phyloP scores from a whole-genome alignment of 176 grass and related monocot genomes.

The Poa pratensis region DNA sequence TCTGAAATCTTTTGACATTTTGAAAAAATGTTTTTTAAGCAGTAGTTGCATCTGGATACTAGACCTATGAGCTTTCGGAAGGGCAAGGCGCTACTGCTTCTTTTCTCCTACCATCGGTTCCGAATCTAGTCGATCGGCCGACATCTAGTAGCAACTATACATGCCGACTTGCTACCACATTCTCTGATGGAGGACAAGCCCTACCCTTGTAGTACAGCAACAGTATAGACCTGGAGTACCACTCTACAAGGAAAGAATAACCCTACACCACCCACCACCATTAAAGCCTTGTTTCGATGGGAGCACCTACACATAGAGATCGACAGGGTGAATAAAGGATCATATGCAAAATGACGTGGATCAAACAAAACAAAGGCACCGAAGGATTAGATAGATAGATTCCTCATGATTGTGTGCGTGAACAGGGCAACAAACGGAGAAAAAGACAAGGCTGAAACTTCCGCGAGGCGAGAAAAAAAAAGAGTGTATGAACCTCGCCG shows the following conservation, averaged over 20 bases:
- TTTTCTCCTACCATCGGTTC: background rate
- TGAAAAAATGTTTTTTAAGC: too few relatives aligned
- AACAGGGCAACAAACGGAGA: slow-evolving; percentile 3
- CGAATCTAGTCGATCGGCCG: background rate
- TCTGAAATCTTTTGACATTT: too few relatives aligned
- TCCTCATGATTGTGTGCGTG: slow-evolving; percentile 46
- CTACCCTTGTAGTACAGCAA: background rate
- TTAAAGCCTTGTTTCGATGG: slow-evolving; percentile 31
- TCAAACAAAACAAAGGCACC: slow-evolving; percentile 44
- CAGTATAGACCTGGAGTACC: slow-evolving; percentile 5
- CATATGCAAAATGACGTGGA: slow-evolving; percentile 48
- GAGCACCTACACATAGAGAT: slow-evolving; percentile 19
- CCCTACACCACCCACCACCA: slow-evolving; percentile 42
- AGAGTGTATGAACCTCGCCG: background rate
- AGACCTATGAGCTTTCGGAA: too few relatives aligned
- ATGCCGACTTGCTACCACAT: background rate
- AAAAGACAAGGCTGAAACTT: slow-evolving; percentile 26
- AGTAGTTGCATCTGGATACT: too few relatives aligned
- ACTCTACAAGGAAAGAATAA: slow-evolving; percentile 36
- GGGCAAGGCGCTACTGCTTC: background rate
- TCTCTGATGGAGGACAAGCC: background rate
- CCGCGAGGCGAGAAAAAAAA: background rate
- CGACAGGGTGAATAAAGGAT: slow-evolving; percentile 60
- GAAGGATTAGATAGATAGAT: slow-evolving; percentile 45
- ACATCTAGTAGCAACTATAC: too few relatives aligned